These are phyloP conservation scores for Alternaria solani DNA, from an alignment of 2,329 filamentous ascomycete species.

Conservation along the genomic window DNA sequence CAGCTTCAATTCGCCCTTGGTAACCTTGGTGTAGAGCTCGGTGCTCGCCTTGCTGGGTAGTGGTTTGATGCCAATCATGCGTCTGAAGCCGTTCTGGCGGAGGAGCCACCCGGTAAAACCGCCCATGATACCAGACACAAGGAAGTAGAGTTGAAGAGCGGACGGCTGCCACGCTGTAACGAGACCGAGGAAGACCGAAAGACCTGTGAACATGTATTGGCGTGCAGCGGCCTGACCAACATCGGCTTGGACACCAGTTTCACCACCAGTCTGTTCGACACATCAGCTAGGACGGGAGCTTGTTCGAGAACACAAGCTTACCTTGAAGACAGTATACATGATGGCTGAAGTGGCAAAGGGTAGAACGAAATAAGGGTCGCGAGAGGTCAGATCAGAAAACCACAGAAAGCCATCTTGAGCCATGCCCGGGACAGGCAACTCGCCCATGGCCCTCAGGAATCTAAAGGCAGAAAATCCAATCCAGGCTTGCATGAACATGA, in stretches of 20 bases:
- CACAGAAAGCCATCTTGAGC: conserved; percentile 75
- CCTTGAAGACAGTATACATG: conserved; percentile 67
- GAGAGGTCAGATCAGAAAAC: conserved; percentile 77
- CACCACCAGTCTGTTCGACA: conserved; percentile 57
- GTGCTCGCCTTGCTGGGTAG: conserved; percentile 36
- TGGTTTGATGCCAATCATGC: conserved; percentile 46
- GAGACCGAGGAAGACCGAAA: conserved; percentile 63
- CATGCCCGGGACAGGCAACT: conserved; percentile 81
- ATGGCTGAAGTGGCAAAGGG: conserved; percentile 68
- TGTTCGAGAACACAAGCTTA: conserved; percentile 49
- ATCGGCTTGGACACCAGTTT: conserved; percentile 53
- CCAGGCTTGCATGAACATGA: conserved; percentile 69
- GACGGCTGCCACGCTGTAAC: conserved; percentile 66
- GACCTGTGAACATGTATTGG: conserved; percentile 55
- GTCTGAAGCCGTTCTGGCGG: conserved; percentile 48
- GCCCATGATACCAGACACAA: conserved; percentile 54
- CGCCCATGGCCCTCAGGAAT: conserved; percentile 75
- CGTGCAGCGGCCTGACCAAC: conserved; percentile 30
- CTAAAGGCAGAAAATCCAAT: conserved; percentile 84
- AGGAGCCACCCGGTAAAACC: conserved; percentile 52
- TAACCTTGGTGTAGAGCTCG: conserved; percentile 38
- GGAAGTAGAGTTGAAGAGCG: conserved; percentile 70
- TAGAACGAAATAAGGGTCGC: conserved; percentile 80
- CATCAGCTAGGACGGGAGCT: conserved; percentile 27
- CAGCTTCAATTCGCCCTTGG: conserved; percentile 37